phyloP scores from a whole-genome alignment of 2,329 filamentous ascomycete genomes.

The Trichophyton rubrum region DNA sequence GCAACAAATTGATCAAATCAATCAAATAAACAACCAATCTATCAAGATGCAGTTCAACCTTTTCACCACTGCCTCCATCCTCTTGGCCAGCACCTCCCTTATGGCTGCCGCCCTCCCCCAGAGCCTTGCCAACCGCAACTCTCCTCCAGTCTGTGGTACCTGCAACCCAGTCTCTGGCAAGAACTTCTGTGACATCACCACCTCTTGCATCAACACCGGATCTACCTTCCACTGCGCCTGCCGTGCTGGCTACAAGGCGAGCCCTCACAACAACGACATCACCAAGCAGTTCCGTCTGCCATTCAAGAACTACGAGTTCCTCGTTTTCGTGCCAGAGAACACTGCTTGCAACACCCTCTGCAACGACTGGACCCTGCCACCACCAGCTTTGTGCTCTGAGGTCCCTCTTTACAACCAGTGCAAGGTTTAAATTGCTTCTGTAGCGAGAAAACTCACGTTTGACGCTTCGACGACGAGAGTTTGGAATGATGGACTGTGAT shows the following conservation, averaged over 20 bases:
- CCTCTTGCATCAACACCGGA: conserved; percentile 34
- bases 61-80: conserved; percentile 18
- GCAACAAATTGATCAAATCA: background rate
- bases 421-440: conserved; percentile 15
- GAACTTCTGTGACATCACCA: conserved; percentile 32
- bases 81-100: conserved; percentile 15
- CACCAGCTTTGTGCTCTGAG: conserved; percentile 25
- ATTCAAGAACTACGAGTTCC: conserved; percentile 28
- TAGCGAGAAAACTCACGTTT: background rate
- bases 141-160: conserved; percentile 22
- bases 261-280: conserved; percentile 19
- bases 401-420: conserved; percentile 23
- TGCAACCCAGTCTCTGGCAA: conserved; percentile 31
- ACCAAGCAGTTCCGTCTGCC: conserved; percentile 27
- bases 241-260: conserved; percentile 31
- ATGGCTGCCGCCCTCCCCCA: conserved; percentile 12
- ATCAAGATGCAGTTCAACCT: conserved; percentile 22
- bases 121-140: conserved; percentile 8
- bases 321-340: conserved; percentile 27
- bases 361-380: conserved; percentile 21
- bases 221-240: conserved; percentile 31
- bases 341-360: conserved; percentile 28
- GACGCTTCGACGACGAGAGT: background rate
- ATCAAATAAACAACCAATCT: background rate
- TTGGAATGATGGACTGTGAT: background rate